phyloP scores from a whole-genome alignment of 805 yeast species.

The Pichia membranifaciens region DNA sequence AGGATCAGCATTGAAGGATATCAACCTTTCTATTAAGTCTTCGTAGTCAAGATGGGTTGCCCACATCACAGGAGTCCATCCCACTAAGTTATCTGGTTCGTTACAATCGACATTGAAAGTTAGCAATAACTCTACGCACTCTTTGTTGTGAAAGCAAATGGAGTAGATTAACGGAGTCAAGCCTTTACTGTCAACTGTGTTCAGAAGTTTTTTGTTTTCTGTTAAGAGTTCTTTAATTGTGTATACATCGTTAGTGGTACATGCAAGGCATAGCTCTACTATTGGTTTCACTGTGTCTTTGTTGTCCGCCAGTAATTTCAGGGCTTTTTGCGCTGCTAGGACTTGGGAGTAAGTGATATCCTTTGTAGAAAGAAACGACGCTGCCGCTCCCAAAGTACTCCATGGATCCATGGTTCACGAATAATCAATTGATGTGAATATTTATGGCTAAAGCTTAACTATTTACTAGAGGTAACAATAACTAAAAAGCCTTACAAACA shows the following conservation, averaged over 20 bases:
- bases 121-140: slow-evolving; percentile 43
- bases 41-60: slow-evolving; percentile 60
- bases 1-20: slow-evolving; percentile 63
- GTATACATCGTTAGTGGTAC: slow-evolving; percentile 33
- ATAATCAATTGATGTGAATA: too few relatives aligned
- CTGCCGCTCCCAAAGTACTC: slow-evolving; percentile 18
- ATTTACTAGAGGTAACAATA: too few relatives aligned
- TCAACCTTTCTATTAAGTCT: slow-evolving; percentile 47
- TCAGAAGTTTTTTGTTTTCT: slow-evolving; percentile 18
- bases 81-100: slow-evolving; percentile 41
- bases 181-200: slow-evolving; percentile 35
- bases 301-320: slow-evolving; percentile 25
- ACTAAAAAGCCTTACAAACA: too few relatives aligned
- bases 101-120: slow-evolving; percentile 44
- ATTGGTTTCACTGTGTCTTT: slow-evolving; percentile 22
- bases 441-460: too few relatives aligned
- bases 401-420: slow-evolving; percentile 30
- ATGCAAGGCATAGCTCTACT: slow-evolving; percentile 33
- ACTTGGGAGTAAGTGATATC: slow-evolving; percentile 30
- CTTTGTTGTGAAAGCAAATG: slow-evolving; percentile 45
- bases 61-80: slow-evolving; percentile 81
- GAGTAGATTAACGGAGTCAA: slow-evolving; percentile 47
- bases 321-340: slow-evolving; percentile 33
- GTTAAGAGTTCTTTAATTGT: slow-evolving; percentile 25
- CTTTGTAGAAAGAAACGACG: slow-evolving; percentile 16